Conservation (phyloP, 768 basidiomycete species). For the Lactarius hengduanensis region DNA sequence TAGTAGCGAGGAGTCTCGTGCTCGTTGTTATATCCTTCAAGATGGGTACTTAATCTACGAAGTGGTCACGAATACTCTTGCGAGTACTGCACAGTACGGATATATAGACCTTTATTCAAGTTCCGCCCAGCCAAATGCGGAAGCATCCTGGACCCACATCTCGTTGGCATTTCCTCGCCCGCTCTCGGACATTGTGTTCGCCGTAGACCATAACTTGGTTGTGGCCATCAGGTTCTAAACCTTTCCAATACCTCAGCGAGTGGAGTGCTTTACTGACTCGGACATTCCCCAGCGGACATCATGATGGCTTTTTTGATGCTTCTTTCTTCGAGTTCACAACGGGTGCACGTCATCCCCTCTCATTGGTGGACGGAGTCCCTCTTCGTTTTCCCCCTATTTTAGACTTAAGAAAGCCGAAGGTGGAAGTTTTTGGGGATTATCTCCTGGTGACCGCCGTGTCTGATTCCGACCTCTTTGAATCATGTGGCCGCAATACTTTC, state of each 20-base stretch:
- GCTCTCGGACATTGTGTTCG: slow-evolving; percentile 4
- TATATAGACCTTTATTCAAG: slow-evolving; percentile 14
- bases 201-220: slow-evolving; percentile 17
- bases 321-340: slow-evolving; percentile 16
- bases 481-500: not conserved
- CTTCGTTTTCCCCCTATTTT: slow-evolving; percentile 1
- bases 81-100: not conserved
- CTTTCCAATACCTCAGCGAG: not conserved
- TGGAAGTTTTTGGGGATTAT: slow-evolving; percentile 16
- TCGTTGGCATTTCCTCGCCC: not conserved
- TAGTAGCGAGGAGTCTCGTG: not conserved
- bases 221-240: slow-evolving; percentile 12
- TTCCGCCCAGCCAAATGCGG: not conserved
- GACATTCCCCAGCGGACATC: not conserved
- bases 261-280: not conserved
- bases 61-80: not conserved
- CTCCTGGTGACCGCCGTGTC: slow-evolving; percentile 9
- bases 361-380: not conserved
- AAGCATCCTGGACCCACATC: slow-evolving; percentile 9
- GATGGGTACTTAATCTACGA: slow-evolving; percentile 13
- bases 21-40: not conserved
- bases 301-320: not conserved
- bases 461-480: not conserved
- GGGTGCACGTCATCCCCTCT: slow-evolving; percentile 15
- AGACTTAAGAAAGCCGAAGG: slow-evolving; percentile 3